These are phyloP conservation scores for Diutina rugosa DNA, from an alignment of 1,139 yeast genomes.

Conservation along the genomic window DNA sequence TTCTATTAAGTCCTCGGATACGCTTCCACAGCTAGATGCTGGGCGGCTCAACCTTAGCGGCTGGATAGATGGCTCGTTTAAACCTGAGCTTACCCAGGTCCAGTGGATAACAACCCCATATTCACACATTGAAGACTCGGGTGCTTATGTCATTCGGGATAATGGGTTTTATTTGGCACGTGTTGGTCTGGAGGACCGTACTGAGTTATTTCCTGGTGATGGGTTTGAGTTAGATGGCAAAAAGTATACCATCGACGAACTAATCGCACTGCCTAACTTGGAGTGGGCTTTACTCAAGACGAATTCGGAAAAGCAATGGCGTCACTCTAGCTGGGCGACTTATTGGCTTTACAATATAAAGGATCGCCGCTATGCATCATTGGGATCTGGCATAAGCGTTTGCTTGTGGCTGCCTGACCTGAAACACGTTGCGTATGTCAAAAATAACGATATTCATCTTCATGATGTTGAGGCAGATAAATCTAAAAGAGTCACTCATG, in stretches of 20 bases:
- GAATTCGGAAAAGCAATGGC: slow-evolving; percentile 35
- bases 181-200: slow-evolving; percentile 26
- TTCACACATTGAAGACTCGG: slow-evolving; percentile 30
- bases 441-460: slow-evolving; percentile 23
- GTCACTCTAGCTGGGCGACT: slow-evolving; percentile 27
- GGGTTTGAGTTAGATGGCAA: slow-evolving; percentile 23
- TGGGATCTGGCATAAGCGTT: slow-evolving; percentile 10
- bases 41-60: slow-evolving; percentile 15
- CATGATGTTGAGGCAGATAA: slow-evolving; percentile 10
- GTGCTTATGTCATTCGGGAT: slow-evolving; percentile 34
- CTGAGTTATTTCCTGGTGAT: slow-evolving; percentile 36
- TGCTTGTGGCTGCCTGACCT: slow-evolving; percentile 22
- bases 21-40: neutral
- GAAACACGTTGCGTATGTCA: slow-evolving; percentile 19
- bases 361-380: slow-evolving; percentile 8
- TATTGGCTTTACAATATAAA: slow-evolving; percentile 24
- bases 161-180: slow-evolving; percentile 18
- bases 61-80: slow-evolving; percentile 37
- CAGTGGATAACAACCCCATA: slow-evolving; percentile 56
- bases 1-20: neutral
- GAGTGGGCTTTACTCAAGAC: slow-evolving; percentile 41
- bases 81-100: slow-evolving; percentile 34
- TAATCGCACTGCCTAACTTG: slow-evolving; percentile 56
- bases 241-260: slow-evolving; percentile 34
- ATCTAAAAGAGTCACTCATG: slow-evolving; percentile 39